These are phyloP conservation scores for Colletotrichum neosansevieriae DNA, from an alignment of 2,329 filamentous ascomycete genomes.

Conservation along the genomic window DNA sequence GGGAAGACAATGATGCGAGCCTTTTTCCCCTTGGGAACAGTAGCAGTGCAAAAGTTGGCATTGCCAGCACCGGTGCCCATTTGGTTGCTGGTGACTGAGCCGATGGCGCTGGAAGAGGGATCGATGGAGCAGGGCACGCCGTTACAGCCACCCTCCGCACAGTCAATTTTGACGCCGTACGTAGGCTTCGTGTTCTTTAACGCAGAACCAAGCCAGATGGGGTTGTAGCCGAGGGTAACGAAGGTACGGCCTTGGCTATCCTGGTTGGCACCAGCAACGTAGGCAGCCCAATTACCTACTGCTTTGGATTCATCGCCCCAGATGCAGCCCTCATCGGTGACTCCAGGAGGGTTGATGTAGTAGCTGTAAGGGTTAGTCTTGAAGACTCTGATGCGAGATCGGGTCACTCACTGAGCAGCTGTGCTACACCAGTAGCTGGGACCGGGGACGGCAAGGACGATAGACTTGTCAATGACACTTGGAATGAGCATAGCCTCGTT, in stretches of 20 bases:
- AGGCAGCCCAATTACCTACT: constrained; percentile 82
- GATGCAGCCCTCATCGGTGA: constrained; percentile 72
- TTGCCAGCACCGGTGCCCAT: constrained; percentile 73
- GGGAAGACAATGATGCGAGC: constrained; percentile 76
- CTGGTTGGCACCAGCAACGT: constrained; percentile 81
- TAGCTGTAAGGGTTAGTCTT: constrained; percentile 59
- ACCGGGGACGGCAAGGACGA: constrained; percentile 78
- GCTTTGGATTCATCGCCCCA: constrained; percentile 76
- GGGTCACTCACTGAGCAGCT: constrained; percentile 75
- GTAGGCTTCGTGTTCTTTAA: constrained; percentile 69
- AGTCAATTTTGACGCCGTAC: constrained; percentile 79
- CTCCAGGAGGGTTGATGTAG: constrained; percentile 83
- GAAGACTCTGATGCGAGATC: not conserved
- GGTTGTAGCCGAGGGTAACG: constrained; percentile 83
- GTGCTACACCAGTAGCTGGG: constrained; percentile 78
- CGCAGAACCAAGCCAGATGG: constrained; percentile 72
- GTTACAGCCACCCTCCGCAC: constrained; percentile 73
- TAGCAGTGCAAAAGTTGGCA: constrained; percentile 81
- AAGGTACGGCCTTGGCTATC: constrained; percentile 74
- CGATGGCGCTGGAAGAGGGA: constrained; percentile 66
- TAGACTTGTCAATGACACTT: constrained; percentile 70
- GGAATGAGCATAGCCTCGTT: constrained; percentile 88
- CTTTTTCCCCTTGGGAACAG: constrained; percentile 73
- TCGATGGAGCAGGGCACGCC: constrained; percentile 82
- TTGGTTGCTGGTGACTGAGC: constrained; percentile 68